phyloP scores from a whole-genome alignment of 352 stramenopile genomes.

The Pythium brachiatum region DNA sequence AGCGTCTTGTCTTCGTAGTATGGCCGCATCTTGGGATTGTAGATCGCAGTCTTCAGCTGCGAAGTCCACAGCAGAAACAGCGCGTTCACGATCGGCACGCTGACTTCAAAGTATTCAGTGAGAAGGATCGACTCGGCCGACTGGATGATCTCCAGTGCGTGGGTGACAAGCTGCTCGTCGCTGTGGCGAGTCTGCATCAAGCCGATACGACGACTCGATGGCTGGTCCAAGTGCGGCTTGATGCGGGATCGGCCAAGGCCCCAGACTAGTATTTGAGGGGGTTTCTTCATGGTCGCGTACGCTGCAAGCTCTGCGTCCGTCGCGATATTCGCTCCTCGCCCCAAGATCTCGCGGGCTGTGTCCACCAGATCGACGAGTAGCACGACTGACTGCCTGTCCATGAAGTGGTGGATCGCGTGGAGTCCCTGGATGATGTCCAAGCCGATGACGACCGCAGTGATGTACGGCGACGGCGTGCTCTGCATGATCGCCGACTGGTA shows the following conservation, averaged over 20 bases:
- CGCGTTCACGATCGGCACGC: conserved; percentile 1
- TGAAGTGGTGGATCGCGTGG: conserved; percentile 4
- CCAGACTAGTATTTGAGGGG: too few species aligned
- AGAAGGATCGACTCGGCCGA: conserved; percentile 14
- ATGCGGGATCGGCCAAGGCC: too few species aligned
- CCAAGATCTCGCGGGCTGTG: conserved; percentile 4
- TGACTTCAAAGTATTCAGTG: conserved; percentile 20
- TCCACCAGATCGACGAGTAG: neutral
- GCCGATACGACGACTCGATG: too few species aligned
- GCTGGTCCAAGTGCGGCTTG: too few species aligned
- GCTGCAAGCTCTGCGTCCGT: too few species aligned
- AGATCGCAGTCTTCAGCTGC: conserved; percentile 1
- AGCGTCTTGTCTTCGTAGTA: neutral
- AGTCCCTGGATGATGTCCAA: conserved; percentile 17
- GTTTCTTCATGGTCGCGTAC: too few species aligned
- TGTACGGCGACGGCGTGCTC: conserved; percentile 3
- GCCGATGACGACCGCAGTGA: conserved; percentile 12
- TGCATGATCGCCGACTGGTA: conserved; percentile 27
- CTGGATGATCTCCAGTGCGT: conserved; percentile 7
- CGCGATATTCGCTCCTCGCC: neutral
- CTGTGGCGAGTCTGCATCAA: neutral
- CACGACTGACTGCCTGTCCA: conserved; percentile 8
- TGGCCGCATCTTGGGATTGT: conserved; percentile 13
- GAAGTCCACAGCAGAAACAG: conserved; percentile 3
- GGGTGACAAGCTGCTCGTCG: neutral